Percentiles rank a stretch among this genome's conserved stretches.
phyloP scores from a whole-genome alignment of 1,284 basidiomycete species.

The Melampsora abietis-canadensis region DNA sequence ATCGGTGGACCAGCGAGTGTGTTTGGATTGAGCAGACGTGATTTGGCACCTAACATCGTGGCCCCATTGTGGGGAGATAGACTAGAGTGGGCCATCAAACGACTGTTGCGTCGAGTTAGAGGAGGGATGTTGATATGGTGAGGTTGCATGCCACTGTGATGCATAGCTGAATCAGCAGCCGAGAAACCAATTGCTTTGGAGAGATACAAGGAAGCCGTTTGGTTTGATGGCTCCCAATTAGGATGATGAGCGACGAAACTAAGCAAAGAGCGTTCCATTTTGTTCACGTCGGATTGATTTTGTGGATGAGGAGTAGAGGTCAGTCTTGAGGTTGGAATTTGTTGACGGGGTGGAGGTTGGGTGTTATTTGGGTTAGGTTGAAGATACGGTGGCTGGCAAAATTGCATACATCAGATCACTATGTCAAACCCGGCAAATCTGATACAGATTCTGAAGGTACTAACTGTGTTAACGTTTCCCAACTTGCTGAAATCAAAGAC shows the following conservation, averaged over 20 bases:
- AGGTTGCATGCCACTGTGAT: constrained; percentile 4
- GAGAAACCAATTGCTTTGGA: constrained; percentile 42
- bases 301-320: neutral
- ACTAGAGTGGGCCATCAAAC: neutral
- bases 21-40: neutral
- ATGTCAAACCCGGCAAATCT: neutral
- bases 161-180: constrained; percentile 17
- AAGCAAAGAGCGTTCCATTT: constrained; percentile 38
- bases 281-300: constrained; percentile 26
- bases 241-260: constrained; percentile 43
- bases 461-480: constrained; percentile 16
- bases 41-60: neutral
- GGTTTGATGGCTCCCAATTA: constrained; percentile 44
- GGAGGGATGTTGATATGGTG: constrained; percentile 1
- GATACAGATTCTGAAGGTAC: neutral
- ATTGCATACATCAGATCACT: neutral
- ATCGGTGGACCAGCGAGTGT: neutral
- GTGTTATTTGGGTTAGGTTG: constrained; percentile 19
- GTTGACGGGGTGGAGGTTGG: neutral
- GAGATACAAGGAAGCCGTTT: constrained; percentile 39
- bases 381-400: neutral
- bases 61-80: neutral
- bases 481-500: constrained; percentile 76
- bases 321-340: neutral
- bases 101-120: neutral